Base-by-base conservation (phyloP, 116 monocot species). In the Trichopus zeylanicus region DNA sequence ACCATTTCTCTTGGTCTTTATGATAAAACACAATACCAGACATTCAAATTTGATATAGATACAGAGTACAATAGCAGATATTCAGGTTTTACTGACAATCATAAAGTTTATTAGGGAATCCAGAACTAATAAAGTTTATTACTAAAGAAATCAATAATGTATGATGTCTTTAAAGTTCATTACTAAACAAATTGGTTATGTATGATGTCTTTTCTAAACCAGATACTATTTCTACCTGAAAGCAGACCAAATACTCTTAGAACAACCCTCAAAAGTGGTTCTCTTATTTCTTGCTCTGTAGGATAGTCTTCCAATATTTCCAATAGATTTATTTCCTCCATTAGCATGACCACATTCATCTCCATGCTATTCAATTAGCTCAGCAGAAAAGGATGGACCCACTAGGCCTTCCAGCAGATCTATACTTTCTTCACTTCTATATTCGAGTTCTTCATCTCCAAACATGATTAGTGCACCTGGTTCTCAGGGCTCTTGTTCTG, bases 191-290 rank as follows among this genome's bases (percentile, higher is more conserved):
- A n/a, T n/a, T n/a, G n/a, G n/a, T n/a, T n/a, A n/a, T n/a, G n/a
- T n/a, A n/a, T n/a, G n/a, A n/a, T n/a, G n/a, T n/a, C n/a, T n/a
- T n/a, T n/a, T n/a, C n/a, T 48, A 62, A 15, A 3, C 29, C 5
- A 3, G 23, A 19, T 16, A 10, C 10, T 30, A 16, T 34, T 15
- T 29, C 28, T 8, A 31, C 25, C 5, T 66, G 59, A 70, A 4
- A 67, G 29, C 34, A 86, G 26, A n/a, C 81, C 86, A 78, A 86
- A 86, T 27, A 81, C 78, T 32, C 74, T 86, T 61, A 74, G 65
- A 37, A 78, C 68, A 48, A 78, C 62, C 37, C 29, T 66, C 23
- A 78, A 86, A 15, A 86, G 62, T 9, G 78, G 77, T 42, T 74
- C 72, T 62, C 59, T 71, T 48, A 54, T 22, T 37, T 52, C 46